Evolutionary conservation across 2,329 filamentous ascomycete genomes (phyloP), one percentile per base, ranked within the genome.

Genomic region (Aspergillus jensenii): DNA sequence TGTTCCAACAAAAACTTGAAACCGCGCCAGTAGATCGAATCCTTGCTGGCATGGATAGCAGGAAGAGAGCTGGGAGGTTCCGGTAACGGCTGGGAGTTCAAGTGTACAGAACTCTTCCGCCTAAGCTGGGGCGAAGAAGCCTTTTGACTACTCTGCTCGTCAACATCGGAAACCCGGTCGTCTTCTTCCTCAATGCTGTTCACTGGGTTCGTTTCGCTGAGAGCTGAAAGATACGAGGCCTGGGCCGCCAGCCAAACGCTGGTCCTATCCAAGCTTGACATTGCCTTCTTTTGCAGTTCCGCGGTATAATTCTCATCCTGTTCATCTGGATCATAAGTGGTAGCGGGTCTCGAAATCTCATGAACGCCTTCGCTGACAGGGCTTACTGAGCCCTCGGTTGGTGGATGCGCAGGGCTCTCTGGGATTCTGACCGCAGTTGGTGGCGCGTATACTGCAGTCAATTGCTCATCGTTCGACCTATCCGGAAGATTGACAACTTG

Each of bases 221-320:
- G 80, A 21, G 87, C 87, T 44, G 87, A 82, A 57, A 93, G 82
- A 66, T 96, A 95, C 14, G 86, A 82, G 57, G 87, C 87, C 73
- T 98, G 93, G 7, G 91, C 90, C 66, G 87, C 80, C 31, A 98
- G 84, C 93, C 93, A 98, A 45, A 90, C 76, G 67, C 90, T 88
- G 4, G 93, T 98, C 61, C 92, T 87, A 73, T 95, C 90, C 52
- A 95, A 78, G 67, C 93, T 91, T n/a, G 84, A 85, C 19, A 87
- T 79, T 7, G 90, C 87, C 44, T 83, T 82, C 63, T 89, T 81
- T 68, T 90, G 84, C 61, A 96, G 84, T 72, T 91, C 90, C 53
- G 83, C 81, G 48, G 87, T 82, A 68, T 96, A 96, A 59, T 85
- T 82, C 56, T 91, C 84, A 62, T 92, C 90, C 67, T 90, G 91